Percentiles rank a stretch among this genome's conserved stretches.
These are phyloP conservation scores for Syzygium aromaticum DNA, from an alignment of 345 rosid genomes.

Conservation along the genomic window DNA sequence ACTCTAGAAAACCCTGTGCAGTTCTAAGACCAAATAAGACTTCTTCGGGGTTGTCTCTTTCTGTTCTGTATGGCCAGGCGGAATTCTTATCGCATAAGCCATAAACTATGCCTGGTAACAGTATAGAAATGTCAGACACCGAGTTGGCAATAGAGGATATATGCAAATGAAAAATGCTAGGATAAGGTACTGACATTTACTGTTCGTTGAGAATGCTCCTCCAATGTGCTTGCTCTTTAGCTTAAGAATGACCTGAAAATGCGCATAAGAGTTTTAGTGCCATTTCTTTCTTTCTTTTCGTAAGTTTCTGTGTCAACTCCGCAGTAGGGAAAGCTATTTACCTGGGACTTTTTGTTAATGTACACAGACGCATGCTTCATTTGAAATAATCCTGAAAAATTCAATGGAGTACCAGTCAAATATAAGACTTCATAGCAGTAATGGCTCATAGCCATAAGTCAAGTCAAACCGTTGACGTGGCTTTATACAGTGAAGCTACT, in stretches of 20 bases:
- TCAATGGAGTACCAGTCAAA: background rate
- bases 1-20: constrained; percentile 86
- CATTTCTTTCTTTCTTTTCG: background rate
- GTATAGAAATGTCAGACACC: background rate
- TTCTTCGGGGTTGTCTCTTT: constrained; percentile 67
- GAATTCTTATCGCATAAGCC: constrained; percentile 72
- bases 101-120: constrained; percentile 53
- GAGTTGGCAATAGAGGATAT: background rate
- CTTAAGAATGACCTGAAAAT: constrained; percentile 53
- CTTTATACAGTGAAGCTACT: background rate
- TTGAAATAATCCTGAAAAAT: constrained; percentile 48
- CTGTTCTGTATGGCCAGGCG: constrained; percentile 87
- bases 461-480: background rate
- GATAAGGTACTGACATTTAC: constrained; percentile 43
- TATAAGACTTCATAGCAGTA: background rate
- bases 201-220: constrained; percentile 91
- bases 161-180: background rate
- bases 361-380: constrained; percentile 51
- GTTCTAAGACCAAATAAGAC: constrained; percentile 85
- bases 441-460: background rate
- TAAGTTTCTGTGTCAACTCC: background rate
- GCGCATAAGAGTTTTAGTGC: background rate
- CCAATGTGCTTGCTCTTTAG: constrained; percentile 83
- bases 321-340: background rate
- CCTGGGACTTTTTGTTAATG: constrained; percentile 83